Evolutionary conservation across 495 filamentous ascomycete species (phyloP).

Genomic region (Aspergillus avenaceus): DNA sequence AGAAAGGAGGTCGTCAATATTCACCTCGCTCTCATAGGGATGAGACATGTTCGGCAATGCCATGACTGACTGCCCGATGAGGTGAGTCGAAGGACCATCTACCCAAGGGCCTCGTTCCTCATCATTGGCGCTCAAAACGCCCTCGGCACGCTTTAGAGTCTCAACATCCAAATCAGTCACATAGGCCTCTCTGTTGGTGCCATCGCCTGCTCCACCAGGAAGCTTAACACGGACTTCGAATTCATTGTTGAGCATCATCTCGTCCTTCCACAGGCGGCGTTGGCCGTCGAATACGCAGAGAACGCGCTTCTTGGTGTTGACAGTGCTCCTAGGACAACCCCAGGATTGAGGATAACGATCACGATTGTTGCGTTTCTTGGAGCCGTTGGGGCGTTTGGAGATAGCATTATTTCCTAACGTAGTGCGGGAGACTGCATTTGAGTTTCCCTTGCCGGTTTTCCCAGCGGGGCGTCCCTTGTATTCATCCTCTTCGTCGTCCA

Average conservation of each 20-base stretch:
- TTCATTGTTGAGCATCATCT: constrained; percentile 97
- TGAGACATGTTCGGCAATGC: constrained; percentile 30
- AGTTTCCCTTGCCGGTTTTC: constrained; percentile 34
- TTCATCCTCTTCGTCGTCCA: constrained; percentile 61
- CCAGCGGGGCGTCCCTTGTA: constrained; percentile 43
- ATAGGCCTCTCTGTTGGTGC: constrained; percentile 56
- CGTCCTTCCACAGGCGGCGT: constrained; percentile 89
- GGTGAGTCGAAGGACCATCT: constrained; percentile 28
- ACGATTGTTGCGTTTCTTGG: constrained; percentile 75
- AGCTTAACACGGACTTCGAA: constrained; percentile 88
- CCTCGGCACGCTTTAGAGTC: constrained; percentile 81
- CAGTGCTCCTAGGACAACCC: constrained; percentile 84
- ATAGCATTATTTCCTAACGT: constrained; percentile 47
- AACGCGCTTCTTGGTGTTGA: constrained; percentile 97
- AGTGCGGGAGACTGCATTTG: constrained; percentile 34
- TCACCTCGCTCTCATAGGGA: constrained; percentile 30
- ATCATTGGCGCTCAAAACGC: constrained; percentile 67
- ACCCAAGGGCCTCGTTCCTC: constrained; percentile 84
- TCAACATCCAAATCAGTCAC: constrained; percentile 92
- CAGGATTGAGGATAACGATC: constrained; percentile 90
- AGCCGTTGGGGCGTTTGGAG: constrained; percentile 48
- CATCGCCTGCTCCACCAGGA: constrained; percentile 57
- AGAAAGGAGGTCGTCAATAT: constrained; percentile 40
- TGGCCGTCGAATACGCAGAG: constrained; percentile 89
- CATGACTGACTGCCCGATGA: constrained; percentile 39